Conservation (phyloP, 2,329 filamentous ascomycete genomes). For the Botrytis medusae region DNA sequence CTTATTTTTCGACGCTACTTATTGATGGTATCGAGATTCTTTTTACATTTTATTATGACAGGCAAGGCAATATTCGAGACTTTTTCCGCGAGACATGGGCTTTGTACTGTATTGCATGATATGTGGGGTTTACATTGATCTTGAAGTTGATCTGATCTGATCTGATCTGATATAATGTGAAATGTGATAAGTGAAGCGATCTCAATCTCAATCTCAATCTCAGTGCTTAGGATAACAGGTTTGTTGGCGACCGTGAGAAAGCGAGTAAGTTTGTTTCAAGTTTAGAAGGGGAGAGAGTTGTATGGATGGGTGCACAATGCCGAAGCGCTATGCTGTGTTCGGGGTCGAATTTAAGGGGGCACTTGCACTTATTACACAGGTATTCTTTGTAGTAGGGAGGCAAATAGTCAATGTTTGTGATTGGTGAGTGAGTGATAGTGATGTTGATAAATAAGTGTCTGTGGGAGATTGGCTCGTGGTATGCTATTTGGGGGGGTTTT, state of each 20-base stretch:
- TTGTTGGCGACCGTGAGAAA: not conserved
- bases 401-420: not conserved
- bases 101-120: conserved; percentile 17
- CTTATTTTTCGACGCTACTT: conserved; percentile 19
- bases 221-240: not conserved
- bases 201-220: not conserved
- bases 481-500: not conserved
- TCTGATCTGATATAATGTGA: not conserved
- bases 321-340: not conserved
- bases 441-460: not conserved
- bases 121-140: conserved; percentile 2
- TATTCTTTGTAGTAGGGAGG: not conserved
- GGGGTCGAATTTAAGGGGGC: not conserved
- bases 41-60: conserved; percentile 27
- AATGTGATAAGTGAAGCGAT: not conserved
- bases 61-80: conserved; percentile 23
- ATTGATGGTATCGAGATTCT: conserved; percentile 11
- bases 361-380: not conserved
- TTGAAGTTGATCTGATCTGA: not conserved
- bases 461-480: not conserved
- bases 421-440: not conserved
- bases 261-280: not conserved
- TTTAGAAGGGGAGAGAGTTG: not conserved
- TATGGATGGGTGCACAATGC: not conserved
- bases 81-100: conserved; percentile 15